A percentile compares a stretch with the other conserved stretches of the same genome.
These are phyloP conservation scores for Mycena vulgaris DNA, from an alignment of 768 basidiomycete species.

Conservation along the genomic window DNA sequence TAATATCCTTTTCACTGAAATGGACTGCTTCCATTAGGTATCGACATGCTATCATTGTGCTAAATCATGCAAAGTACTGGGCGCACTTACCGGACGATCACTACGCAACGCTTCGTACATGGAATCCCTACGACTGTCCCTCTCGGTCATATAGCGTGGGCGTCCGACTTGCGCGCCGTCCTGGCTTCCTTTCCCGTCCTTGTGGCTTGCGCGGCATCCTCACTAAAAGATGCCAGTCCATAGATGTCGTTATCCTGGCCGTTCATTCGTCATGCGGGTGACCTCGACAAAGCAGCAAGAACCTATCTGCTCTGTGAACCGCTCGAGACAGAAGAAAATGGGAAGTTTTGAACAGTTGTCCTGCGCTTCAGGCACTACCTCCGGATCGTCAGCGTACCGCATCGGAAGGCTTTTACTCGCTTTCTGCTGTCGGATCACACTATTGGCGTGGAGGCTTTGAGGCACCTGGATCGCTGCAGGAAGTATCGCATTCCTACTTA, in stretches of 20 bases:
- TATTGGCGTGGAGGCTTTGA: slow-evolving; percentile 14
- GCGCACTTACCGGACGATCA: slow-evolving; percentile 12
- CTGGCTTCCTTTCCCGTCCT: slow-evolving; percentile 15
- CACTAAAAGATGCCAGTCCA: background rate
- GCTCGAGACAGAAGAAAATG: slow-evolving; percentile 2
- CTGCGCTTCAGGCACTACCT: slow-evolving; percentile 22
- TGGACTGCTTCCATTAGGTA: slow-evolving; percentile 42
- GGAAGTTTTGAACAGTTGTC: background rate
- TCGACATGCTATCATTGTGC: slow-evolving; percentile 38
- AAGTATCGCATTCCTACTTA: slow-evolving; percentile 20
- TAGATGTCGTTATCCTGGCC: slow-evolving; percentile 2
- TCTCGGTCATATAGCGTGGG: slow-evolving; percentile 10
- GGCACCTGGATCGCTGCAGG: slow-evolving; percentile 6
- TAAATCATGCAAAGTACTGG: slow-evolving; percentile 40
- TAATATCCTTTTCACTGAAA: slow-evolving; percentile 45
- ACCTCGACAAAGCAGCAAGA: slow-evolving; percentile 7
- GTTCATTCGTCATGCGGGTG: background rate
- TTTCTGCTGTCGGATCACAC: slow-evolving; percentile 23
- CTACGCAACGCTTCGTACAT: slow-evolving; percentile 1
- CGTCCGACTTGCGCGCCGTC: slow-evolving; percentile 20
- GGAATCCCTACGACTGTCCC: background rate
- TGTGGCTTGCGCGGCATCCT: background rate
- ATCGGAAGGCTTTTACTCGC: slow-evolving; percentile 19
- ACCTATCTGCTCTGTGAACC: slow-evolving; percentile 13
- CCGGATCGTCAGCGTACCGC: slow-evolving; percentile 13